Conservation (phyloP, 2,329 filamentous ascomycete genomes). For the Diaporthe sp. region DNA sequence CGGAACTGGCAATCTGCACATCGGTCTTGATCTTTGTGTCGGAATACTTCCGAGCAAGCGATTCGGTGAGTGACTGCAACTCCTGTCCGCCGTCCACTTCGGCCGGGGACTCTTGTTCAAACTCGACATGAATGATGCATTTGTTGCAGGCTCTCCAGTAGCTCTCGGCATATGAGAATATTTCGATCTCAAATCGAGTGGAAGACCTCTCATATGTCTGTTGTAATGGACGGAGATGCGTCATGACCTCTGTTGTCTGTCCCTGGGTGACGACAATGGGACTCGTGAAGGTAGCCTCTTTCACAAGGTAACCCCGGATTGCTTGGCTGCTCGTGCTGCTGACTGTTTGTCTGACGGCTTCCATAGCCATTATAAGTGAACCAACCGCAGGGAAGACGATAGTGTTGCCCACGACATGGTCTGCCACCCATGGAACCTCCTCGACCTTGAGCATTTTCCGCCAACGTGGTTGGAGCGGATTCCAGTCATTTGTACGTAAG, state of each 20-base stretch:
- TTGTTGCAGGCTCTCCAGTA: neutral
- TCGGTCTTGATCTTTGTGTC: neutral
- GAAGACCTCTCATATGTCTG: neutral
- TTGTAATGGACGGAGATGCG: neutral
- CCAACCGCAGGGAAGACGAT: slow-evolving; percentile 46
- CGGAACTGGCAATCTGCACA: neutral
- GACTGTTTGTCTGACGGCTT: slow-evolving; percentile 40
- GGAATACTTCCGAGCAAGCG: neutral
- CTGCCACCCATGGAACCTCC: slow-evolving; percentile 59
- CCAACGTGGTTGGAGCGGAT: neutral
- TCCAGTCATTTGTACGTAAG: neutral
- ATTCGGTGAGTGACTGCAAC: neutral
- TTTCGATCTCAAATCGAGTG: neutral
- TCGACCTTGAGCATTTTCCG: slow-evolving; percentile 34
- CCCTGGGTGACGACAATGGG: slow-evolving; percentile 3
- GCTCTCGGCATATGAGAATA: neutral
- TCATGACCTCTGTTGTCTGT: neutral
- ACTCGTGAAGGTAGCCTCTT: neutral
- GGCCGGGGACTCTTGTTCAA: neutral
- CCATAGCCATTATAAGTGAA: slow-evolving; percentile 51
- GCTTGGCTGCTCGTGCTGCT: neutral
- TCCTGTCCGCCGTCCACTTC: neutral
- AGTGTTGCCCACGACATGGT: slow-evolving; percentile 53
- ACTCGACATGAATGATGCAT: neutral
- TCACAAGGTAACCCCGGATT: neutral